phyloP scores from a whole-genome alignment of 192 early-diverging fungal genomes.

The Coemansia sp. region DNA sequence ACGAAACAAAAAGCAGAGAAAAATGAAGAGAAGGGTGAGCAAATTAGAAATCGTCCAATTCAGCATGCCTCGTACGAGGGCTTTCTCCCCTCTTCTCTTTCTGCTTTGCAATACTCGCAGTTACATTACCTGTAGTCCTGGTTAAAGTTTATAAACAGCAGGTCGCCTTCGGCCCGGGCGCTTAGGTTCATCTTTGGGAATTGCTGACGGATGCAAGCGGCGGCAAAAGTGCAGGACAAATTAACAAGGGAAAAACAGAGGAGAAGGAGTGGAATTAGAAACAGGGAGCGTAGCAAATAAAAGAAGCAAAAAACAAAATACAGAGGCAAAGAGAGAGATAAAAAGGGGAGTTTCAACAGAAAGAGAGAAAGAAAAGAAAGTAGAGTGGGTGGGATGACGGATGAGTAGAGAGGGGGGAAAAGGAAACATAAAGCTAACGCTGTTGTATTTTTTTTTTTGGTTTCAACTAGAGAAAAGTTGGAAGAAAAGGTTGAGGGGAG shows the following conservation, averaged over 20 bases:
- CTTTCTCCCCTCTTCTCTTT: background rate
- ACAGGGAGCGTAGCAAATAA: background rate
- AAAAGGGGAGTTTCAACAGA: background rate
- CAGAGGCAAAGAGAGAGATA: background rate
- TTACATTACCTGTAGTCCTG: slow-evolving; percentile 69
- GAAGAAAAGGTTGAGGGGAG: background rate
- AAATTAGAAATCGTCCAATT: background rate
- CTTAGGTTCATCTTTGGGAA: slow-evolving; percentile 65
- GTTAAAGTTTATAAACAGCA: slow-evolving; percentile 83
- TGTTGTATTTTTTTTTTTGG: no score
- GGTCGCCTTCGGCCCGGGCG: slow-evolving; percentile 61
- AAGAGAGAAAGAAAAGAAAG: background rate
- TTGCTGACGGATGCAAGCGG: background rate
- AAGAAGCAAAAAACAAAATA: slow-evolving; percentile 7
- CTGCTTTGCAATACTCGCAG: background rate
- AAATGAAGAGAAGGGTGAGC: background rate
- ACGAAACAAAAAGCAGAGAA: background rate
- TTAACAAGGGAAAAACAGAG: slow-evolving; percentile 6
- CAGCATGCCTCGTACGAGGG: background rate
- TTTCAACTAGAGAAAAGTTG: no score
- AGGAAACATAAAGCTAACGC: background rate
- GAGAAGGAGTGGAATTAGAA: background rate
- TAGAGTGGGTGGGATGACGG: background rate
- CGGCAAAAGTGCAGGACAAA: background rate
- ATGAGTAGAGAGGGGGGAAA: background rate